phyloP scores from a whole-genome alignment of 2,329 filamentous ascomycete genomes.

The Trichoderma lentiforme region DNA sequence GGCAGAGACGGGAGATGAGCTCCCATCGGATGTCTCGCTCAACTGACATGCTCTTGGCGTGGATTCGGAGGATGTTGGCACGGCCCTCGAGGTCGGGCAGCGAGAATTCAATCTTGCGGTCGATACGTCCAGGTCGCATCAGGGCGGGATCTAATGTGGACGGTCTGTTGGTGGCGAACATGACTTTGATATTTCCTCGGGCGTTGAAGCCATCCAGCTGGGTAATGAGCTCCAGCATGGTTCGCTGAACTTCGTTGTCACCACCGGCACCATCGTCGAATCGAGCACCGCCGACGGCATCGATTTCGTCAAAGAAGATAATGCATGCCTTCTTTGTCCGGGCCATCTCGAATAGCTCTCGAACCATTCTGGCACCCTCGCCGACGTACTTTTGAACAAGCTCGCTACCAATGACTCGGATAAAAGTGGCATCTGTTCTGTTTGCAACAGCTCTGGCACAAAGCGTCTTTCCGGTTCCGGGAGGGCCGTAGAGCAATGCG shows the following conservation, averaged over 20 bases:
- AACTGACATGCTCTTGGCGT: slow-evolving; percentile 99
- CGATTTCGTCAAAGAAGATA: slow-evolving; percentile 96
- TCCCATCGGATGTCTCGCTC: slow-evolving; percentile 99
- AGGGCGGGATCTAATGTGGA: slow-evolving; percentile 94
- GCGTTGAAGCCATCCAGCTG: slow-evolving; percentile 96
- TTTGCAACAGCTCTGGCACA: slow-evolving; percentile 97
- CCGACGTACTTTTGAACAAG: slow-evolving; percentile 98
- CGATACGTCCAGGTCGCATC: slow-evolving; percentile 95
- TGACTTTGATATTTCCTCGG: slow-evolving; percentile 97
- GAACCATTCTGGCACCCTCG: slow-evolving; percentile 96
- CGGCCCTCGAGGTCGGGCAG: slow-evolving; percentile 95
- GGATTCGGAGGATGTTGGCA: slow-evolving; percentile 95
- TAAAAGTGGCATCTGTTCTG: slow-evolving; percentile 96
- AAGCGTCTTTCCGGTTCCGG: slow-evolving; percentile 97
- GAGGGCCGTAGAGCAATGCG: slow-evolving; percentile 91
- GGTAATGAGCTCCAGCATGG: slow-evolving; percentile 96
- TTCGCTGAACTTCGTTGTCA: slow-evolving; percentile 96
- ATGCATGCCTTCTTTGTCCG: slow-evolving; percentile 99
- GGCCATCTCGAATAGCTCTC: slow-evolving; percentile 98
- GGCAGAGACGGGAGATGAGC: slow-evolving; percentile 92
- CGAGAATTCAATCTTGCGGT: slow-evolving; percentile 98
- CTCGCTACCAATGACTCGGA: slow-evolving; percentile 96
- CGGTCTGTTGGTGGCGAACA: slow-evolving; percentile 97
- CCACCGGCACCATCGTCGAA: slow-evolving; percentile 96
- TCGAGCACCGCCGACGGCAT: slow-evolving; percentile 90